These are phyloP conservation scores for Auricularia cornea DNA, from an alignment of 768 basidiomycete genomes.

Conservation along the genomic window DNA sequence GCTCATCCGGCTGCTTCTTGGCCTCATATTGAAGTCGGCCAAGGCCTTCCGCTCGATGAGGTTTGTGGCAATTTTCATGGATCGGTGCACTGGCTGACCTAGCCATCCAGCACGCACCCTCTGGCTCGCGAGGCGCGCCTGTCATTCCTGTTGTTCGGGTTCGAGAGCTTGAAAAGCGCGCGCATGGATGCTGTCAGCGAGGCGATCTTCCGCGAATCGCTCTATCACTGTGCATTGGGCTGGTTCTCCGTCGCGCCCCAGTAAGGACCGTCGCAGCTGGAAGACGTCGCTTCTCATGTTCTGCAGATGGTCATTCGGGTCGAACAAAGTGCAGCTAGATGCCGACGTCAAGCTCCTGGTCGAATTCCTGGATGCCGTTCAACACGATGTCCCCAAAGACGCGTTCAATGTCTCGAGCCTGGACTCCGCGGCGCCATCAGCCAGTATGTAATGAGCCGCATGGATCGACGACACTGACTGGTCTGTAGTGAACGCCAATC, in stretches of 20 bases:
- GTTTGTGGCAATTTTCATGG: constrained; percentile 30
- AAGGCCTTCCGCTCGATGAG: constrained; percentile 64
- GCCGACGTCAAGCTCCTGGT: constrained; percentile 81
- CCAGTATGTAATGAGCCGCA: constrained; percentile 20
- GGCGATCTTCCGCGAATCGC: constrained; percentile 55
- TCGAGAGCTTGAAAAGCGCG: constrained; percentile 85
- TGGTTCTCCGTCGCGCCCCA: constrained; percentile 95
- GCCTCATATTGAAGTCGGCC: constrained; percentile 76
- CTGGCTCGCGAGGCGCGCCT: constrained; percentile 86
- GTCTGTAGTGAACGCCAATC: constrained; percentile 11
- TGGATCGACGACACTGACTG: not conserved
- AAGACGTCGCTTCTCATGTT: too few relatives aligned
- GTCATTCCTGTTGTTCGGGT: constrained; percentile 85
- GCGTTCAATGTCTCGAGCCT: constrained; percentile 18
- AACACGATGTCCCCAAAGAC: constrained; percentile 62
- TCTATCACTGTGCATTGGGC: constrained; percentile 74
- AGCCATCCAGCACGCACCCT: constrained; percentile 70
- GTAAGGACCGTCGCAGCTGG: constrained; percentile 37
- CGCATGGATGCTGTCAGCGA: constrained; percentile 79
- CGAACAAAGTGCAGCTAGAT: constrained; percentile 81
- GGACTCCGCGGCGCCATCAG: constrained; percentile 47
- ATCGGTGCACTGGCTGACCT: not conserved
- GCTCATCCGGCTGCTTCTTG: constrained; percentile 78
- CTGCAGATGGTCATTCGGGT: constrained; percentile 90
- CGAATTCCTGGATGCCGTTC: constrained; percentile 73